Evolutionary conservation across 1,284 basidiomycete genomes (phyloP).

Genomic region (Ganoderma lucidum): DNA sequence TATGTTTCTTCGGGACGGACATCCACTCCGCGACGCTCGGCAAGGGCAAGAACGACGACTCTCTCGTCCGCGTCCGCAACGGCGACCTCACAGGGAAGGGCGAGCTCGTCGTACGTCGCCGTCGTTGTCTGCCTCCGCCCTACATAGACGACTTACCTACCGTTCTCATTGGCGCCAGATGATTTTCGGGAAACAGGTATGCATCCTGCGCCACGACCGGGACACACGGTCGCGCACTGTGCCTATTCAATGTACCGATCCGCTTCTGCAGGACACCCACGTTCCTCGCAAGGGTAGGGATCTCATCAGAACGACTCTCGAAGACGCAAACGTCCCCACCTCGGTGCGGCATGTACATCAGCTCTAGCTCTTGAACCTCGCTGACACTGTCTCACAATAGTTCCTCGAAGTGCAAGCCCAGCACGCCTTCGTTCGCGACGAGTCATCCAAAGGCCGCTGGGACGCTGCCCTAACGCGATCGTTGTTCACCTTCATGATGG

Average conservation of each 20-base stretch:
- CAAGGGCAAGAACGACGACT: constrained; percentile 85
- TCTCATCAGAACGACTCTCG: constrained; percentile 81
- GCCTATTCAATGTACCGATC: no score
- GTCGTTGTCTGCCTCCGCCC: constrained; percentile 13
- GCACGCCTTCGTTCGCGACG: constrained; percentile 93
- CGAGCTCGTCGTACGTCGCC: constrained; percentile 76
- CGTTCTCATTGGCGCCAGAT: constrained; percentile 56
- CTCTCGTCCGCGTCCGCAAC: constrained; percentile 72
- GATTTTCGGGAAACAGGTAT: constrained; percentile 93
- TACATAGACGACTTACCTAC: neutral
- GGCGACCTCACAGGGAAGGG: constrained; percentile 82
- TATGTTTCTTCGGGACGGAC: constrained; percentile 95
- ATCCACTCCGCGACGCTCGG: constrained; percentile 87
- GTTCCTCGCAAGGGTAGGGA: constrained; percentile 87
- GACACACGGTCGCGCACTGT: neutral
- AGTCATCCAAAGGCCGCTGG: constrained; percentile 91
- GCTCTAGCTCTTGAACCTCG: neutral
- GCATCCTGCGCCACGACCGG: neutral
- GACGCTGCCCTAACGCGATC: constrained; percentile 88
- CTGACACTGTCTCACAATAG: constrained; percentile 54
- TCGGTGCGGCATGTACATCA: constrained; percentile 59
- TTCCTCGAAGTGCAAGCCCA: constrained; percentile 94
- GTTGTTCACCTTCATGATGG: constrained; percentile 88
- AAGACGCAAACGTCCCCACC: constrained; percentile 75
- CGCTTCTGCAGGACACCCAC: constrained; percentile 74